Conservation (phyloP, 345 rosid species). For the Eucalyptus curtisii region DNA sequence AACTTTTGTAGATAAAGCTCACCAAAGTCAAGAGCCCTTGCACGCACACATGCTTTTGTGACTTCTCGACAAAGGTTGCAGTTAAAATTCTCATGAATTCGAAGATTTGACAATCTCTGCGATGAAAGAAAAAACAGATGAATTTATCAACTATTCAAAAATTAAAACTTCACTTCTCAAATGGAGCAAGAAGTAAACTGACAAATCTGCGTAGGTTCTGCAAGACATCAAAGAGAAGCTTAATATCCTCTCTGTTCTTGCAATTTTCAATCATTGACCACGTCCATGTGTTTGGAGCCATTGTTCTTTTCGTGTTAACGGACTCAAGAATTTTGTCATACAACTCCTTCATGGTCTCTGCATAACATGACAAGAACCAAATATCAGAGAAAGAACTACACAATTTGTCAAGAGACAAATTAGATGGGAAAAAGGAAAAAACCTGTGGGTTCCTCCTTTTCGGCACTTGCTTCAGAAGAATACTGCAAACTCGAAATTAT, state of each 20-base stretch:
- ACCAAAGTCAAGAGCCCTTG: constrained; percentile 71
- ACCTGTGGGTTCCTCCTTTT: constrained; percentile 35
- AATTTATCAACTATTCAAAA: not conserved
- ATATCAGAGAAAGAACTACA: not conserved
- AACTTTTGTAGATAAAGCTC: constrained; percentile 1
- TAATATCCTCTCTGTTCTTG: constrained; percentile 48
- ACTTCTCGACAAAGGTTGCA: constrained; percentile 76
- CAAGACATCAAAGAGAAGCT: constrained; percentile 55
- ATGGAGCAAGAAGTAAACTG: constrained; percentile 6
- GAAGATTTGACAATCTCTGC: constrained; percentile 81
- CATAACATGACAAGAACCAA: not conserved
- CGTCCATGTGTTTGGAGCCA: constrained; percentile 78
- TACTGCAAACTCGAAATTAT: constrained; percentile 11
- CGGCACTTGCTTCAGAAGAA: constrained; percentile 15
- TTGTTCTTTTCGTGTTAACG: constrained; percentile 42
- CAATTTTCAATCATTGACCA: constrained; percentile 75
- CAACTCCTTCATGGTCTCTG: constrained; percentile 70
- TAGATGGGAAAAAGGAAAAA: not conserved
- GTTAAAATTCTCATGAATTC: constrained; percentile 69
- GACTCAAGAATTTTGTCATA: constrained; percentile 51
- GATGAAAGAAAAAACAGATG: not conserved
- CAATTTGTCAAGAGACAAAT: not conserved
- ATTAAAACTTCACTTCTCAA: not conserved
- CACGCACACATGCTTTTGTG: constrained; percentile 63
- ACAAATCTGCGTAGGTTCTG: constrained; percentile 72